phyloP scores from a whole-genome alignment of 1,284 basidiomycete genomes.

The Ustilago hordei region DNA sequence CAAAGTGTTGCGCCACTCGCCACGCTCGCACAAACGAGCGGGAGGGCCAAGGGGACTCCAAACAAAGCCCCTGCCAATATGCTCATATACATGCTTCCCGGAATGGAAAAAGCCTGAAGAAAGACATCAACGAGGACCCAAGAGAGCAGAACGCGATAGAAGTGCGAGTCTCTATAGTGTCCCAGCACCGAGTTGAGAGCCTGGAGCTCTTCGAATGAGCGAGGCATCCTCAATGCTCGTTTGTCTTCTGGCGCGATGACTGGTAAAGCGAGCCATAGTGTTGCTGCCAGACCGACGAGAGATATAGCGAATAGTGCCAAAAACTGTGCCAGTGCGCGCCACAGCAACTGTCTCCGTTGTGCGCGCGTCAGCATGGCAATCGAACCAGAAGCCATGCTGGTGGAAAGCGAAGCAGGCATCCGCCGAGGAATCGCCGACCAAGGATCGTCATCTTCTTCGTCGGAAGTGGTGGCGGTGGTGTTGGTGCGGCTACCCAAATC shows the following conservation, averaged over 20 bases:
- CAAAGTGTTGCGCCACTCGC: constrained; percentile 91
- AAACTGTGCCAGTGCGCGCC: constrained; percentile 45
- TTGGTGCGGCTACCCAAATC: constrained; percentile 11
- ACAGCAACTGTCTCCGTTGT: constrained; percentile 46
- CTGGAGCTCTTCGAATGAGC: constrained; percentile 70
- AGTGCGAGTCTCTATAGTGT: constrained; percentile 70
- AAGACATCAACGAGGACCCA: constrained; percentile 82
- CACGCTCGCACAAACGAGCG: constrained; percentile 90
- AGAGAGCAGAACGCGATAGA: constrained; percentile 68
- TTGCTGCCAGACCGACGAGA: constrained; percentile 42
- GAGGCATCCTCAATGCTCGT: constrained; percentile 67
- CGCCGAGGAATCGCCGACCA: constrained; percentile 40
- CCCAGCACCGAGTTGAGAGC: constrained; percentile 67
- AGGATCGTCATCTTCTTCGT: constrained; percentile 27
- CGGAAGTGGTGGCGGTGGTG: not conserved
- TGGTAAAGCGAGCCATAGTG: constrained; percentile 58
- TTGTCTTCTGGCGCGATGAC: constrained; percentile 52
- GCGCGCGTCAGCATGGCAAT: not conserved
- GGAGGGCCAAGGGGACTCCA: constrained; percentile 88
- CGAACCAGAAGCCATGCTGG: not conserved
- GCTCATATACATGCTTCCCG: constrained; percentile 97
- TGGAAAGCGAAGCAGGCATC: not conserved
- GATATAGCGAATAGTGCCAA: constrained; percentile 56
- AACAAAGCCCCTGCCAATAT: constrained; percentile 96
- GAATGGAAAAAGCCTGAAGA: constrained; percentile 93